A percentile compares a stretch with the other conserved stretches of the same genome.
phyloP scores from a whole-genome alignment of 208 protist species.

The Crithidia fasciculata region DNA sequence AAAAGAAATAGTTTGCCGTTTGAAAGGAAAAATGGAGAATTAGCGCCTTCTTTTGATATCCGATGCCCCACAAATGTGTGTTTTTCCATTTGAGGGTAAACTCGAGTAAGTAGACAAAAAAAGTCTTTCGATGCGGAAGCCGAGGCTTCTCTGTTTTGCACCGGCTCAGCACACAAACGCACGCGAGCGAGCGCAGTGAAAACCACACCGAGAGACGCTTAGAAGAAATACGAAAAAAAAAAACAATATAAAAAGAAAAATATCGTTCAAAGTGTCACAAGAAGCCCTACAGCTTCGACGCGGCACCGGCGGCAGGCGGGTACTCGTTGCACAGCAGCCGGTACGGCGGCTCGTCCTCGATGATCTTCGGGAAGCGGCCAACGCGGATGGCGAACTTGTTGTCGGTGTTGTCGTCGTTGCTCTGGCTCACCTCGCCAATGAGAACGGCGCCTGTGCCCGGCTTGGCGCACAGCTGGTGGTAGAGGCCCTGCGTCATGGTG shows the following conservation, averaged over 20 bases:
- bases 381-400: conserved; percentile 19
- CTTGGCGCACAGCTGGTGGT: conserved; percentile 26
- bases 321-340: conserved; percentile 31
- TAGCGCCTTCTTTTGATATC: background rate
- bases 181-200: background rate
- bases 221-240: background rate
- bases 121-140: background rate
- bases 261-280: background rate
- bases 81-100: background rate
- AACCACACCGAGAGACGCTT: background rate
- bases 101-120: background rate
- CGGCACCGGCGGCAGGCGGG: background rate
- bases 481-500: conserved; percentile 26
- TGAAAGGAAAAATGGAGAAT: background rate
- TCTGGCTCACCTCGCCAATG: conserved; percentile 20
- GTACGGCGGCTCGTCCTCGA: conserved; percentile 18
- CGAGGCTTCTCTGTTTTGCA: background rate
- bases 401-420: conserved; percentile 32
- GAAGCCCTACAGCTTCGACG: background rate
- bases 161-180: background rate
- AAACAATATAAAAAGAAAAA: background rate
- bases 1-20: background rate
- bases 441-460: conserved; percentile 12
- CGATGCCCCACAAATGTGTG: background rate
- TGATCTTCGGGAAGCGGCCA: conserved; percentile 27